Evolutionary conservation across 805 yeast genomes (phyloP).

Genomic region (Starmera caribaea): DNA sequence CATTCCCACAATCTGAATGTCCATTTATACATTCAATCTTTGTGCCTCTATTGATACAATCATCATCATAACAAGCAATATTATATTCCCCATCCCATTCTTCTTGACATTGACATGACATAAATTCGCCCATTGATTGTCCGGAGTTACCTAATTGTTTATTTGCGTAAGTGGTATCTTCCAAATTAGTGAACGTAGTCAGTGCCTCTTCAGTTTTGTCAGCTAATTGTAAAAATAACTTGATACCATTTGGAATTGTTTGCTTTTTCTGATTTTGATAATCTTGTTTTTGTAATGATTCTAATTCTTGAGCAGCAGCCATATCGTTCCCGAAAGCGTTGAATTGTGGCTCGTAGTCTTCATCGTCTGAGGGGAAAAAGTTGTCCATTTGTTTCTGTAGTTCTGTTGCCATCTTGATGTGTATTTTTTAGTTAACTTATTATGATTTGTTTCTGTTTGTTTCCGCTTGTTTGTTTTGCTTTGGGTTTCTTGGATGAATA

Average conservation of each 20-base stretch:
- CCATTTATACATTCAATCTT: conserved; percentile 83
- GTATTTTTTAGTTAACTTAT: background rate
- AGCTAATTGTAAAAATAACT: conserved; percentile 26
- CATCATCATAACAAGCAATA: conserved; percentile 76
- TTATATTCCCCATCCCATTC: conserved; percentile 34
- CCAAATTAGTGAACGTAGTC: conserved; percentile 43
- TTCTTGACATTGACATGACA: conserved; percentile 85
- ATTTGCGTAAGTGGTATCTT: conserved; percentile 51
- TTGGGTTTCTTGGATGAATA: too few species aligned
- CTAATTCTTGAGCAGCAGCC: conserved; percentile 10
- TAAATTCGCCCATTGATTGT: conserved; percentile 55
- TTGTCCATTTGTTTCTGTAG: background rate
- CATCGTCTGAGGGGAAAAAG: conserved; percentile 7
- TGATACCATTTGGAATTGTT: conserved; percentile 11
- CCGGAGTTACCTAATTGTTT: conserved; percentile 61
- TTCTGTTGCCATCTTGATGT: background rate
- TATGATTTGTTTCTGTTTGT: background rate
- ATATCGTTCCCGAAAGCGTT: background rate
- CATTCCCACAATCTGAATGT: conserved; percentile 58
- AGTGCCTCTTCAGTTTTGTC: conserved; percentile 66
- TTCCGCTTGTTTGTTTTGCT: background rate
- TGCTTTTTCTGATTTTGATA: conserved; percentile 9
- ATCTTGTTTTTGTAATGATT: conserved; percentile 10
- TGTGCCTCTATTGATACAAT: conserved; percentile 87
- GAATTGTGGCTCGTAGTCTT: conserved; percentile 9